Conservation (phyloP, 768 basidiomycete species). For the Leccinum aurantiacum region DNA sequence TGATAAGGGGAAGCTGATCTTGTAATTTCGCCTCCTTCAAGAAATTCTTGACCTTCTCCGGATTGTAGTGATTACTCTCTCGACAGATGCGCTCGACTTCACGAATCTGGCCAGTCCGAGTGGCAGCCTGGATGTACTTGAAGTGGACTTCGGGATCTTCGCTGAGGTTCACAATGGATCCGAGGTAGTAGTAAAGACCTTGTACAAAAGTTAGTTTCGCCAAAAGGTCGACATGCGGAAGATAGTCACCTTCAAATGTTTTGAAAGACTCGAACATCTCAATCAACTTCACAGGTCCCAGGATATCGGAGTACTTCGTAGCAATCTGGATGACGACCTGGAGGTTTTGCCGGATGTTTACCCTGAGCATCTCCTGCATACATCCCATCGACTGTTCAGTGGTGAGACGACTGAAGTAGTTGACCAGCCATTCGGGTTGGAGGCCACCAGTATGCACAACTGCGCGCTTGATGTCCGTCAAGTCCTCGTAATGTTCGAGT, state of each 20-base stretch:
- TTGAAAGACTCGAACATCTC: constrained; percentile 99
- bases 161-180: constrained; percentile 95
- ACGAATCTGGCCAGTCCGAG: constrained; percentile 95
- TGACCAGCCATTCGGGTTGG: constrained; percentile 93
- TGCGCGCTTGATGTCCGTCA: constrained; percentile 98
- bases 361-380: constrained; percentile 93
- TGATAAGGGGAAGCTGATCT: constrained; percentile 97
- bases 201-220: not conserved
- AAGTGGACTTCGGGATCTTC: constrained; percentile 97
- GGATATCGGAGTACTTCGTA: constrained; percentile 97
- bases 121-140: constrained; percentile 99
- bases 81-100: constrained; percentile 99
- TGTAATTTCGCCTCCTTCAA: constrained; percentile 96
- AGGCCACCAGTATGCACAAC: constrained; percentile 89
- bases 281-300: constrained; percentile 95
- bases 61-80: constrained; percentile 96
- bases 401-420: constrained; percentile 94
- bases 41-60: constrained; percentile 99
- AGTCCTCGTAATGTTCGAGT: constrained; percentile 96
- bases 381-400: constrained; percentile 97
- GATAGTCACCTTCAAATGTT: constrained; percentile 81
- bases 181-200: constrained; percentile 98
- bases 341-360: constrained; percentile 97
- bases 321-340: constrained; percentile 97
- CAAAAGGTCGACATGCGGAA: not conserved